These are phyloP conservation scores for Clausena lansium DNA, from an alignment of 345 rosid species.

Conservation along the genomic window DNA sequence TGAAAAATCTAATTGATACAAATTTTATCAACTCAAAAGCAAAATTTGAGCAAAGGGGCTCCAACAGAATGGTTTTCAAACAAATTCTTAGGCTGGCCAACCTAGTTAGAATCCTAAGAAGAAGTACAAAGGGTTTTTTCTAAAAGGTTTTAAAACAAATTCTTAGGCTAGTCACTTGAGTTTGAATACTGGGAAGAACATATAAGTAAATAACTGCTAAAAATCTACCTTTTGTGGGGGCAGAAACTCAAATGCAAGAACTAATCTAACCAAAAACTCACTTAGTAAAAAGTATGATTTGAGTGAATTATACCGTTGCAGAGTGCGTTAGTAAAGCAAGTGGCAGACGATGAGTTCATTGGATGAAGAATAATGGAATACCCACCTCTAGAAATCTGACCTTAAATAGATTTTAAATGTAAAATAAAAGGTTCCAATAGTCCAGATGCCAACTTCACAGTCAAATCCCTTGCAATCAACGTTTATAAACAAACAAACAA, in stretches of 20 bases:
- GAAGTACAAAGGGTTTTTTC: too few species aligned
- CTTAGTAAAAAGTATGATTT: not conserved
- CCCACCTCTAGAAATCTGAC: slow-evolving; percentile 89
- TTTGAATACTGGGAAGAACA: too few species aligned
- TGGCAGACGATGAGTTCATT: slow-evolving; percentile 32
- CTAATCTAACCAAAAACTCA: not conserved
- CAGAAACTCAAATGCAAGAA: not conserved
- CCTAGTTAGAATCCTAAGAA: too few species aligned
- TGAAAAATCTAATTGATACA: too few species aligned
- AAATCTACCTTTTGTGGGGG: too few species aligned
- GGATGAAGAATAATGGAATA: slow-evolving; percentile 86
- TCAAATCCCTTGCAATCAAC: slow-evolving; percentile 48
- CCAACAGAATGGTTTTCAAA: too few species aligned
- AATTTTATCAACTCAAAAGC: too few species aligned
- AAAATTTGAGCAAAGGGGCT: too few species aligned
- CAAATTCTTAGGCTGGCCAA: too few species aligned
- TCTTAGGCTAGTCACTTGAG: too few species aligned
- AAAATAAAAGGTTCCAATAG: slow-evolving; percentile 72
- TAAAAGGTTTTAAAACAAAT: too few species aligned
- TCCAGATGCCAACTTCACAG: slow-evolving; percentile 90
- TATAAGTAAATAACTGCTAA: not conserved
- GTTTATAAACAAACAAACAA: not conserved
- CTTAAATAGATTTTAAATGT: slow-evolving; percentile 72
- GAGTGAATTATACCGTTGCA: slow-evolving; percentile 55
- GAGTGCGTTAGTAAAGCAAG: slow-evolving; percentile 93